Percentiles rank a stretch among this genome's conserved stretches.
Evolutionary conservation across 768 basidiomycete genomes (phyloP).

Genomic region (Hygrophorus pudorinus): DNA sequence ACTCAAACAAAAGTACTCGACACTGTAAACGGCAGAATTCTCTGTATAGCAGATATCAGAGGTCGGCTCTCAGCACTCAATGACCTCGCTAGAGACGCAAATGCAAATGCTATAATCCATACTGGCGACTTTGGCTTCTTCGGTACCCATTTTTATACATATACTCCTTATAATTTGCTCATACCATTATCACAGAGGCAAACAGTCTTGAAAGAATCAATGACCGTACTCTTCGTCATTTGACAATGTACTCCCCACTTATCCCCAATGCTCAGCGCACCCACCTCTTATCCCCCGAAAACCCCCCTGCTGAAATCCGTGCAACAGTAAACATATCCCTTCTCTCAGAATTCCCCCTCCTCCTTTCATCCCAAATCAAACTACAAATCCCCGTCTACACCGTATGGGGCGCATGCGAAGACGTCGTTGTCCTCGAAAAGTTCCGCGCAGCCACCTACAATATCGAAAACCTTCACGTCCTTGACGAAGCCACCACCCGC

Average conservation of each 20-base stretch:
- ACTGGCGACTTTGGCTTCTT: conserved; percentile 99
- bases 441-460: conserved; percentile 75
- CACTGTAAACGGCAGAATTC: conserved; percentile 72
- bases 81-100: conserved; percentile 78
- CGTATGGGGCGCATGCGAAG: conserved; percentile 96
- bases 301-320: conserved; percentile 59
- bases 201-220: conserved; percentile 82
- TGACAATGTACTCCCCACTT: conserved; percentile 93
- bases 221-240: conserved; percentile 91
- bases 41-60: conserved; percentile 92
- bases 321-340: conserved; percentile 64
- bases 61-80: conserved; percentile 85
- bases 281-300: conserved; percentile 66
- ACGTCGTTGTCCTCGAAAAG: conserved; percentile 87
- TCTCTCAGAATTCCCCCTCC: conserved; percentile 89
- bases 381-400: conserved; percentile 91
- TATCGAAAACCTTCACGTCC: conserved; percentile 82
- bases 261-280: conserved; percentile 76
- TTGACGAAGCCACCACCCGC: conserved; percentile 95
- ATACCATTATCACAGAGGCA: conserved; percentile 38
- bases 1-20: conserved; percentile 76
- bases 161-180: neutral
- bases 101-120: conserved; percentile 90
- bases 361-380: conserved; percentile 84
- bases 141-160: conserved; percentile 35